Conservation (phyloP, 768 basidiomycete genomes). For the Auriscalpium vulgare region DNA sequence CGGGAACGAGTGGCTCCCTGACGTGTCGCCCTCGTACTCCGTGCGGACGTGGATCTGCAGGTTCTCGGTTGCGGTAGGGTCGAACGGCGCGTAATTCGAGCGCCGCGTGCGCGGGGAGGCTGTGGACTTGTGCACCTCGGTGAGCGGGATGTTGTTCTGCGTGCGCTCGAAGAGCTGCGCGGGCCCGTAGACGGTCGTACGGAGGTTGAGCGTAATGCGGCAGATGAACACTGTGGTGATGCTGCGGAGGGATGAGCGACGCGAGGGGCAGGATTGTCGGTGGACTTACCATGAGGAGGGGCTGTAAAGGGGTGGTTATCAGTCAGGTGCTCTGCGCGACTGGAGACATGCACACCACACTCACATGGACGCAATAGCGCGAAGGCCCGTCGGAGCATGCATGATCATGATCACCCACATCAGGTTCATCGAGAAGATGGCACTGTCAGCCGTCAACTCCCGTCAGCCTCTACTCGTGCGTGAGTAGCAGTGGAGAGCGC, state of each 20-base stretch:
- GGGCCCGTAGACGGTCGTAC: conserved; percentile 12
- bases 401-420: conserved; percentile 15
- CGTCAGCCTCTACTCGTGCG: too few species aligned
- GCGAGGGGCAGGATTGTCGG: not conserved
- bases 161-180: conserved; percentile 3
- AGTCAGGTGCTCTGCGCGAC: not conserved
- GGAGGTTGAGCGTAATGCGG: conserved; percentile 14
- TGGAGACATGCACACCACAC: not conserved
- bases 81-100: not conserved
- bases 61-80: not conserved
- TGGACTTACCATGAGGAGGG: conserved; percentile 10
- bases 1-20: not conserved
- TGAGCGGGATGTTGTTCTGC: conserved; percentile 2
- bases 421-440: conserved; percentile 13
- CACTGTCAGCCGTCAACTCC: not conserved
- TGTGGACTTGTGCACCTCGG: not conserved
- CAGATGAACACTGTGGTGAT: conserved; percentile 13
- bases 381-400: conserved; percentile 14
- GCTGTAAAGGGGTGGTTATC: not conserved
- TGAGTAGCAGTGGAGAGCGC: not conserved
- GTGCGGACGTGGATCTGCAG: conserved; percentile 4
- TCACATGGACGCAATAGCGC: conserved; percentile 12
- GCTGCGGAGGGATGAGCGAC: not conserved
- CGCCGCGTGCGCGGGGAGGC: not conserved
- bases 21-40: conserved; percentile 1